Base-by-base conservation (phyloP, 2,329 filamentous ascomycete species). In the Allantophomopsis cytisporea region DNA sequence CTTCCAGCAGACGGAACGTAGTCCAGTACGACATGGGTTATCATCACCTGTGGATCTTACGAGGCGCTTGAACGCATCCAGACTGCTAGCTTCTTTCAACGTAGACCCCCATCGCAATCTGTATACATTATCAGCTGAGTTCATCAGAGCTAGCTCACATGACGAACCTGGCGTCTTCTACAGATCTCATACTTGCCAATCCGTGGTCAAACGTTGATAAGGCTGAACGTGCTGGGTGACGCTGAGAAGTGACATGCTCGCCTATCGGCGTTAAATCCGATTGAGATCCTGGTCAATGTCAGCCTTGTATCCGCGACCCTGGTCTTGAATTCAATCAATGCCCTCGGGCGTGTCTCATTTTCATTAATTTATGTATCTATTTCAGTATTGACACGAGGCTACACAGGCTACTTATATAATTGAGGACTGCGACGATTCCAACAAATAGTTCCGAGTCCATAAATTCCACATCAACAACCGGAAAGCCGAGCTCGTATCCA, bases 1-100 rank as follows among this genome's bases (percentile, higher is more conserved):
- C 75, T 94, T 95, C 89, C 89, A 96, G 60, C 83, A 94, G 31
- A 93, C 71, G 3, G 89, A 95, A 41, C 88, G 77, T 47, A 87
- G 74, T 12, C 85, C 86, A 36, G 76, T 66, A 39, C 77, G 62
- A 55, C 81, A 86, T 37, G 80, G 76, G 51, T 71, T 82, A 10
- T 59, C 58, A 13, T 69, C 58, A 14, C 71, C 71, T 50, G 76
- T 70, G 46, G 70, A 62, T 56, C 69, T 74, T 39, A 84, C 69
- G n/a, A 76, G 74, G 46, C 66, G 66, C 58, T 73, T 76, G 40
- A 87, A 63, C 43, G 77, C 70, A n/a, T 62, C 60, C 43, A 82
- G 62, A 50, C 67, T 72, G 40, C 66, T 63, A 48, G 70, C 68
- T 52, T 75, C 64, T 48, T 61, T 64, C 52, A 76, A 69, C 31